phyloP scores from a whole-genome alignment of 2,329 filamentous ascomycete species.

The Fusarium sp. region DNA sequence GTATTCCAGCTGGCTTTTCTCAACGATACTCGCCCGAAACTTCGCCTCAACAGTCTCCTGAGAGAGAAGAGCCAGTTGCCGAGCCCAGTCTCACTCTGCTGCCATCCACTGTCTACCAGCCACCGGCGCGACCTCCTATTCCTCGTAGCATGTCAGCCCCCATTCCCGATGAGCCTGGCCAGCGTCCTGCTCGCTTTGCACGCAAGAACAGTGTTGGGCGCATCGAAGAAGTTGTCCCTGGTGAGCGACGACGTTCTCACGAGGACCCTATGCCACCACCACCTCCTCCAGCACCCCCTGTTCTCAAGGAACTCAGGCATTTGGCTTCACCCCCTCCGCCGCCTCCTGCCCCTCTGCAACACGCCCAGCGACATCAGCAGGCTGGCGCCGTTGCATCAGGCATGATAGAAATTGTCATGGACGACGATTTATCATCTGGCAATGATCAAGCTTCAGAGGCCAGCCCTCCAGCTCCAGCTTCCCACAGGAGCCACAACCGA shows the following conservation, averaged over 20 bases:
- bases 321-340: slow-evolving; percentile 69
- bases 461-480: slow-evolving; percentile 45
- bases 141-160: slow-evolving; percentile 70
- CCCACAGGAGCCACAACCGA: slow-evolving; percentile 62
- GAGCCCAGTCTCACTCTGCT: slow-evolving; percentile 56
- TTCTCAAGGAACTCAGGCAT: slow-evolving; percentile 71
- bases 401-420: slow-evolving; percentile 74
- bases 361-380: slow-evolving; percentile 51
- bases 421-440: slow-evolving; percentile 59
- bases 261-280: slow-evolving; percentile 61
- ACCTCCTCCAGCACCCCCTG: slow-evolving; percentile 61
- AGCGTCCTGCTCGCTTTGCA: slow-evolving; percentile 37
- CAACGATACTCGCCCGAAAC: slow-evolving; percentile 54
- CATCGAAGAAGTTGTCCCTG: slow-evolving; percentile 58
- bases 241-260: slow-evolving; percentile 57
- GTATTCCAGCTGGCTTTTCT: slow-evolving; percentile 59
- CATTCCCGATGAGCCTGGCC: slow-evolving; percentile 53
- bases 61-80: slow-evolving; percentile 43
- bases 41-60: slow-evolving; percentile 50
- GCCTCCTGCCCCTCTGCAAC: slow-evolving; percentile 66
- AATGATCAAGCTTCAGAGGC: slow-evolving; percentile 34
- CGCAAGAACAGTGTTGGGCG: slow-evolving; percentile 52
- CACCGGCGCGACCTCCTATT: slow-evolving; percentile 59
- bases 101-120: slow-evolving; percentile 69
- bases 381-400: slow-evolving; percentile 61